phyloP scores from a whole-genome alignment of 352 stramenopile species.

The Phytophthora pisi region DNA sequence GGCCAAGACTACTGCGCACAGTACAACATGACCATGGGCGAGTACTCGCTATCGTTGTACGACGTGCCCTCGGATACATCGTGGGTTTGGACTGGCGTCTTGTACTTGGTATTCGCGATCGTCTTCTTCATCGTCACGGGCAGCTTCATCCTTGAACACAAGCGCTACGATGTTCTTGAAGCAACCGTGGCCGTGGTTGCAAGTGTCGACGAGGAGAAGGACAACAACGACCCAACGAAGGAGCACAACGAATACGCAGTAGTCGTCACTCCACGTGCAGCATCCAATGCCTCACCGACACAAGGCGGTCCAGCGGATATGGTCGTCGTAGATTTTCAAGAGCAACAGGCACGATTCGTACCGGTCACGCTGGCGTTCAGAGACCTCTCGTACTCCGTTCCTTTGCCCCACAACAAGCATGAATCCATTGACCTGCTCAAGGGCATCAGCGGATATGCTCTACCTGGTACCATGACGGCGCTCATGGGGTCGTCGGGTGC shows the following conservation, averaged over 20 bases:
- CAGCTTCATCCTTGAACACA: slow-evolving; percentile 26
- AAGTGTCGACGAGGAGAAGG: not conserved
- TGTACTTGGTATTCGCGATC: slow-evolving; percentile 22
- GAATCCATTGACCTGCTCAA: slow-evolving; percentile 69
- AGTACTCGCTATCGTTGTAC: slow-evolving; percentile 33
- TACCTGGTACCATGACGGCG: slow-evolving; percentile 46
- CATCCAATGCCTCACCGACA: not conserved
- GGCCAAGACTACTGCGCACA: slow-evolving; percentile 29
- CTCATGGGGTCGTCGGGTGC: slow-evolving; percentile 61
- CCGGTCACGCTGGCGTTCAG: slow-evolving; percentile 35
- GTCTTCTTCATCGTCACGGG: slow-evolving; percentile 27
- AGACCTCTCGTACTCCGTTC: slow-evolving; percentile 40
- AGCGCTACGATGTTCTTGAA: slow-evolving; percentile 24
- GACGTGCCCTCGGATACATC: slow-evolving; percentile 28
- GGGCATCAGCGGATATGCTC: slow-evolving; percentile 54
- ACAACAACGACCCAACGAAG: not conserved
- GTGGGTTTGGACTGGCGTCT: slow-evolving; percentile 27
- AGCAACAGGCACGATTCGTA: slow-evolving; percentile 8
- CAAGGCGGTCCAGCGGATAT: not conserved
- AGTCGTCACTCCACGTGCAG: slow-evolving; percentile 8
- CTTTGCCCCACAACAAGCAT: slow-evolving; percentile 8
- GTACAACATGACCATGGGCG: slow-evolving; percentile 33
- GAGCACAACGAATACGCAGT: slow-evolving; percentile 15
- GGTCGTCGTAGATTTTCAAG: slow-evolving; percentile 13
- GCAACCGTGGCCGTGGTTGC: slow-evolving; percentile 9